Base-by-base conservation (phyloP, 2,329 filamentous ascomycete species). In the Chalara sp. region DNA sequence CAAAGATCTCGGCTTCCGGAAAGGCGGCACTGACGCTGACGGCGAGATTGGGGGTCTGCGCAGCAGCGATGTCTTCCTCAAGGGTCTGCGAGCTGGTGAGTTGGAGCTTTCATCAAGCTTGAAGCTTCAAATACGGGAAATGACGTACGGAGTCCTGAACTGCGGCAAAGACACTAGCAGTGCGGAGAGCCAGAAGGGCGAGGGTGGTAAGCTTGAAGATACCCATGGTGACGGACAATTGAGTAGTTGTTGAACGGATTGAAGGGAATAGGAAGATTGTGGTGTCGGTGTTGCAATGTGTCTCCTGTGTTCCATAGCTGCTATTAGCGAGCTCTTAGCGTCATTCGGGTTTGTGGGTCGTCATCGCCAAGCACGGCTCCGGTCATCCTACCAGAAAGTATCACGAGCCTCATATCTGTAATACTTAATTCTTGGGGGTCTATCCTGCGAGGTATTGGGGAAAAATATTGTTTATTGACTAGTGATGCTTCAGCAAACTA, bases 1-100 rank as follows among this genome's bases (percentile, higher is more conserved):
- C 93, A 62, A 96, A 93, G 32, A 95, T 84, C 71, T 76, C 58
- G 74, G 84, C 68, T 65, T 85, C 75, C 71, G 80, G 72, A 74
- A 83, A 80, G 68, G 75, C 76, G 53, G 84, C 78, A 58, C 78
- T 76, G 61, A 85, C 71, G 49, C 83, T 79, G 68, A 87, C 83
- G 56, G 82, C 80, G 63, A 86, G 68, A 58, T 79, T 72, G 62
- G 74, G 63, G n/a, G 56, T 53, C 5, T 41, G 47, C 13, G 53
- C 48, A 49, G 61, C 57, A 32, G 32, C 54, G 39, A 58, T 51
- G 41, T 60, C 53, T 51, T 63, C 60, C 54, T 61, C 57, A 31
- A 55, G 58, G 60, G 57, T 51, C 29, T 50, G 39, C 29, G 2
- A 37, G n/a, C n/a, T 37, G 4, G 35, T n/a, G 8, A 10, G 35